Base-by-base conservation (phyloP, 176 grass and related monocot species). In the Tillandsia fasciculata region DNA sequence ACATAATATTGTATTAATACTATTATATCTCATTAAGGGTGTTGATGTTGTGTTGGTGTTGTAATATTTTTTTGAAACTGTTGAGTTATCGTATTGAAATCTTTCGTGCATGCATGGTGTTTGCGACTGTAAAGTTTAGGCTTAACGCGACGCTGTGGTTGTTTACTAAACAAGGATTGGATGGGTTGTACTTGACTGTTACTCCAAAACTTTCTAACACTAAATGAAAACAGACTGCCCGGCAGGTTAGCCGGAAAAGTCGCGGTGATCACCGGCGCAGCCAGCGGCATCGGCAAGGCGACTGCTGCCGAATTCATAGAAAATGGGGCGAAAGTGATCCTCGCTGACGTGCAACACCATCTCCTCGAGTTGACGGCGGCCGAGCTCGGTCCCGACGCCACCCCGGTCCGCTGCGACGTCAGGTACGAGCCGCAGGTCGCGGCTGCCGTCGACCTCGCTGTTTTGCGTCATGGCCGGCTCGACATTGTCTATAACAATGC, bases 401-500 rank as follows among this genome's bases (percentile, higher is more conserved):
- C 50, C 3, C 76, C 83, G 72, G 42, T 80, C 33, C 72, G 29
- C 50, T 90, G 91, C 66, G 87, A 96, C 28, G 87, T 96, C 58
- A 63, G 82, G 0, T 74, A 87, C 64, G 87, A 96, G 76, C 12
- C 76, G 12, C 85, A 88, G 59, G 49, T 96, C 5, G 79, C 84
- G 2, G 69, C 70, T 10, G 87, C 68, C 5, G 72, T 90, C 0
- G 79, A 96, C 76, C 79, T 85, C 23, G 87, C 87, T 9, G 67
- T 96, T 10, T 9, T 11, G 67, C 67, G 52, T 5, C 80, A 90
- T 48, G 87, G 91, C 17, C 64, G n/a, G 1, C 87, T 96, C 1
- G 91, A 96, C 82, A n/a, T 96, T 49, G 26, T 91, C n/a, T 65
- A 71, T 76, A 96, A 83, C 77, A 90, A 90, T 70, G 91, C 84